Evolutionary conservation across 441 rosid genomes (phyloP).

Genomic region (Gossypium trilobum): DNA sequence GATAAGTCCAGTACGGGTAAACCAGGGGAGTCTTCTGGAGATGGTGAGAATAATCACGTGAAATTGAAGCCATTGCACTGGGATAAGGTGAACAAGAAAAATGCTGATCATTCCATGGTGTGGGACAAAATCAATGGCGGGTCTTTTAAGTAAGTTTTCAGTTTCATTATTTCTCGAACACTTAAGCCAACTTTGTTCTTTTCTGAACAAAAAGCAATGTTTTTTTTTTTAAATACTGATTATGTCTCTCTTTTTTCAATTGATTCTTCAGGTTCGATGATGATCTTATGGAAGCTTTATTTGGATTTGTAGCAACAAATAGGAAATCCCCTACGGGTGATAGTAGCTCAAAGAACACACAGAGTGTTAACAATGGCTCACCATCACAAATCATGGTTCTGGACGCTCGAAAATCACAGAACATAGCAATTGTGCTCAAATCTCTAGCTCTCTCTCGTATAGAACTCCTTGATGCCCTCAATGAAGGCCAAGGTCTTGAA

Average conservation of each 20-base stretch:
- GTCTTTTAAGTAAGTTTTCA: constrained; percentile 58
- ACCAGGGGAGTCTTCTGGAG: constrained; percentile 26
- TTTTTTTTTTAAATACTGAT: background rate
- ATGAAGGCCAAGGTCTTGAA: constrained; percentile 46
- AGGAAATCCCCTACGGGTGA: constrained; percentile 36
- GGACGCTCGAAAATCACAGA: constrained; percentile 68
- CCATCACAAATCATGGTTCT: constrained; percentile 46
- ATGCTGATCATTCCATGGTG: constrained; percentile 72
- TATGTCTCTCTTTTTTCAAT: background rate
- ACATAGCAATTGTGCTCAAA: constrained; percentile 68
- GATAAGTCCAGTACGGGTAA: constrained; percentile 14
- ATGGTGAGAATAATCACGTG: constrained; percentile 32
- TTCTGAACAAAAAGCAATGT: background rate
- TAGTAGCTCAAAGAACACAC: constrained; percentile 13
- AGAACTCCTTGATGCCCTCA: constrained; percentile 47
- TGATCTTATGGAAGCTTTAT: constrained; percentile 87
- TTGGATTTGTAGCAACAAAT: constrained; percentile 68
- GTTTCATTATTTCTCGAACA: background rate
- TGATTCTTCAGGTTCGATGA: constrained; percentile 56
- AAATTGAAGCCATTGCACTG: constrained; percentile 87
- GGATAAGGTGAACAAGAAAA: constrained; percentile 70
- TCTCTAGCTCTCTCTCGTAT: constrained; percentile 46
- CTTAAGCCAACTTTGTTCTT: background rate
- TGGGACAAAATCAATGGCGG: constrained; percentile 84
- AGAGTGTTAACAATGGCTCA: constrained; percentile 18